Conservation (phyloP, 1,284 basidiomycete species). For the Anthracocystis panici-leucophaei region DNA sequence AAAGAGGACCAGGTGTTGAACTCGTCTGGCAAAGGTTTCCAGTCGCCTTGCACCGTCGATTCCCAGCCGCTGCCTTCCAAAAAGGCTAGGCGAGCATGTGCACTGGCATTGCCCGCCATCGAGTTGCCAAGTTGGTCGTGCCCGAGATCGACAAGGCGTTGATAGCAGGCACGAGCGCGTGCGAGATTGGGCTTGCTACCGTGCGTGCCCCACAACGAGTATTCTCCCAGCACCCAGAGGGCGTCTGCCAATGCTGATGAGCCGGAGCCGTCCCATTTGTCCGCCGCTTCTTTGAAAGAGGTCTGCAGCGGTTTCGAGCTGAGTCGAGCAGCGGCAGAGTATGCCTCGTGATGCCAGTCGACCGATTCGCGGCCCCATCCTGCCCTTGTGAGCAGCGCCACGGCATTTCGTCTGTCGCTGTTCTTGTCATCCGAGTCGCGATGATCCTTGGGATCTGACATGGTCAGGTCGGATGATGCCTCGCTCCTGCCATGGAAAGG, state of each 20-base stretch:
- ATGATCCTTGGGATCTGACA: neutral
- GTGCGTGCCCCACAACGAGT: constrained; percentile 68
- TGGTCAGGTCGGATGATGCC: constrained; percentile 11
- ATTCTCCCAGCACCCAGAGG: constrained; percentile 65
- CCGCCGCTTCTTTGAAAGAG: constrained; percentile 3
- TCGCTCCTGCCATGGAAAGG: constrained; percentile 36
- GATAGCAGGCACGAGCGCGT: constrained; percentile 55
- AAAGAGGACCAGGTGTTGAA: constrained; percentile 21
- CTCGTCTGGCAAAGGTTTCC: constrained; percentile 35
- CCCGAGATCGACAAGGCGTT: constrained; percentile 50
- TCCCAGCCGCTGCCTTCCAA: constrained; percentile 61
- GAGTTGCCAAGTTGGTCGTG: constrained; percentile 30
- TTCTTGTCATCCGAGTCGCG: constrained; percentile 4
- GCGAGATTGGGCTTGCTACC: constrained; percentile 54
- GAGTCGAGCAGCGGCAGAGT: constrained; percentile 25
- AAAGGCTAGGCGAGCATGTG: constrained; percentile 63
- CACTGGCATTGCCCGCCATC: constrained; percentile 62
- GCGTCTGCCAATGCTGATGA: constrained; percentile 56
- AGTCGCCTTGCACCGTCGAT: constrained; percentile 48
- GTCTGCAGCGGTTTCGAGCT: constrained; percentile 19
- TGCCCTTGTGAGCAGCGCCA: constrained; percentile 45
- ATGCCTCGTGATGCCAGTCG: constrained; percentile 39
- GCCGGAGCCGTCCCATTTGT: neutral
- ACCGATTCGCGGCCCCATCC: constrained; percentile 42
- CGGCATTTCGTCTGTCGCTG: constrained; percentile 24